Evolutionary conservation across 768 basidiomycete genomes (phyloP), one percentile per base, ranked within the genome.

Genomic region (Aureoboletus auriporus): DNA sequence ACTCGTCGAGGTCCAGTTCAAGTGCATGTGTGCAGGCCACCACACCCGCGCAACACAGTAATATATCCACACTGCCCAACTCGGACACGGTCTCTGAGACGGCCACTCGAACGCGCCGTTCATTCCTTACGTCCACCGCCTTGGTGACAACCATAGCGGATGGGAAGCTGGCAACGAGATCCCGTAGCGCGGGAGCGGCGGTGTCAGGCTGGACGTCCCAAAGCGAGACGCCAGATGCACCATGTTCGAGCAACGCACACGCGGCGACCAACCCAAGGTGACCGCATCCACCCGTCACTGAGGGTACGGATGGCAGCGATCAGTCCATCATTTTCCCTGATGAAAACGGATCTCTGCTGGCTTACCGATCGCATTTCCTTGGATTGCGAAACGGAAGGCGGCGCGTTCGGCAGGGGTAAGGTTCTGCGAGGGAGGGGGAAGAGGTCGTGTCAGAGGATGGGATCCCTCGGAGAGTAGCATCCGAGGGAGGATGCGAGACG

Each of bases 271-370:
- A 43, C 6, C 68, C 73, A 10, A 75, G 64, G 44, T 60, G 54
- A 1, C 74, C 73, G 27, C 72, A 70, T 20, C 76, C 75, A 6
- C 72, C 73, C 2, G 73, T 76, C 16, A 75, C 74, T 76, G 11
- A 33, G 12, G 33, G 33, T 5, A 13, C 5, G 33, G 12, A 14
- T 12, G 31, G 13, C 31, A 33, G 31, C 20, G 20, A 23, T 23
- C 20, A 23, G 20, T 23, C 20, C 20, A 23, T 23, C n/a, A n/a
- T n/a, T n/a, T n/a, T n/a, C n/a, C n/a, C n/a, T n/a, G 20, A 23
- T 23, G 20, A 23, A 14, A 33, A 14, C 12, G 33, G 6, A 33
- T 33, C 33, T 11, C 33, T 10, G 33, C 12, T 33, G 33, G 47
- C 68, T 39, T 49, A 73, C 73, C 66, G 31, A 75, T 70, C 2